A percentile compares a stretch with the other conserved stretches of the same genome.
These are phyloP conservation scores for Neurospora sublineolata DNA, from an alignment of 495 filamentous ascomycete species.

Conservation along the genomic window DNA sequence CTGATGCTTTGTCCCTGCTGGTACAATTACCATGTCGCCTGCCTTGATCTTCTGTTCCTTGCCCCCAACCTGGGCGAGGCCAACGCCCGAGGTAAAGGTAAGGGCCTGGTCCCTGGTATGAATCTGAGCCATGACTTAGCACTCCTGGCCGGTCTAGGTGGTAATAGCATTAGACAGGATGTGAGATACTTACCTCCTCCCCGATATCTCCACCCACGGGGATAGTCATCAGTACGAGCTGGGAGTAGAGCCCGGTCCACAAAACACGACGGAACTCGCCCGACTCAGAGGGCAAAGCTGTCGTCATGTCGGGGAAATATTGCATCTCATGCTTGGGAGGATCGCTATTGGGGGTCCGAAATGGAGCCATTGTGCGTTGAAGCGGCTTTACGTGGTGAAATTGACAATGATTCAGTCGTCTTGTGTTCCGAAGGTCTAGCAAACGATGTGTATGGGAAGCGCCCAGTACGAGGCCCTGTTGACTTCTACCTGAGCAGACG, in stretches of 20 bases:
- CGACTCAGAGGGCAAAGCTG: constrained; percentile 37
- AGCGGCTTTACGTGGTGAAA: not conserved
- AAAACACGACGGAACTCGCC: constrained; percentile 49
- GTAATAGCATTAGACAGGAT: constrained; percentile 10
- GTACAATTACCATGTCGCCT: constrained; percentile 51
- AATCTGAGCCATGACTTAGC: constrained; percentile 17
- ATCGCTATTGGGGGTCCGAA: constrained; percentile 18
- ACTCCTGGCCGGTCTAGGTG: not conserved
- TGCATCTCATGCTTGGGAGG: constrained; percentile 46
- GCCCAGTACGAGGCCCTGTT: not conserved
- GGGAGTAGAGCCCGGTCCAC: constrained; percentile 50
- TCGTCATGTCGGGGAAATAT: constrained; percentile 44
- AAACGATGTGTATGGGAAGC: not conserved
- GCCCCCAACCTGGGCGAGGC: constrained; percentile 46
- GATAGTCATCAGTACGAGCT: constrained; percentile 53
- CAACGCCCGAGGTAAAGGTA: constrained; percentile 49
- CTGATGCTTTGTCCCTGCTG: constrained; percentile 55
- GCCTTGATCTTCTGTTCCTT: constrained; percentile 47
- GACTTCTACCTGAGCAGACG: not conserved
- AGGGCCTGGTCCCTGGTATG: constrained; percentile 50
- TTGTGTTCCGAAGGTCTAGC: not conserved
- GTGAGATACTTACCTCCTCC: constrained; percentile 38
- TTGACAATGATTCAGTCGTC: not conserved
- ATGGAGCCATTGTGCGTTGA: constrained; percentile 11
- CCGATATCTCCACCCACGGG: constrained; percentile 54